phyloP scores from a whole-genome alignment of 83 land plant species.

The Diphasiastrum complanatum region DNA sequence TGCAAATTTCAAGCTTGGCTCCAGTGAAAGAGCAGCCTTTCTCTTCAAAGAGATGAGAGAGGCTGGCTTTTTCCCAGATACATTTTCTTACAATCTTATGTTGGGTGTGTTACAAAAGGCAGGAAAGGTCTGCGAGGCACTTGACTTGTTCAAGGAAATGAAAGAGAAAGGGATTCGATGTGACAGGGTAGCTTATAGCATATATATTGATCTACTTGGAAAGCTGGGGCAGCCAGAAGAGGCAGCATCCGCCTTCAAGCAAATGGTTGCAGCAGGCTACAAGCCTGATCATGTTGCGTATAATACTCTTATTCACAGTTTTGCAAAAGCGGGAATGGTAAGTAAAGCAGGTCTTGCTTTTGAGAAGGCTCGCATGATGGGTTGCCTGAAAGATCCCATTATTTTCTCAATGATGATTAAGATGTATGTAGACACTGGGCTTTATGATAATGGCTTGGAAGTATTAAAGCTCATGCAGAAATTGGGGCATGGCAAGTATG shows the following conservation, averaged over 20 bases:
- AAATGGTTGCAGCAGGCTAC: slow-evolving; percentile 32
- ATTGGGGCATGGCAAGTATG: slow-evolving; percentile 28
- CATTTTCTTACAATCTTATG: slow-evolving; percentile 5
- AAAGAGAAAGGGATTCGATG: slow-evolving; percentile 4
- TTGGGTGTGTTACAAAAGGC: slow-evolving; percentile 16
- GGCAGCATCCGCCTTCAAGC: slow-evolving; percentile 43
- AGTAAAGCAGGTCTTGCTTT: slow-evolving; percentile 36
- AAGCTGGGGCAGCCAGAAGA: slow-evolving; percentile 37
- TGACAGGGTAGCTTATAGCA: slow-evolving; percentile 28
- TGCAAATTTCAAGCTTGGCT: slow-evolving; percentile 8
- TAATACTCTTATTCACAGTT: slow-evolving; percentile 48
- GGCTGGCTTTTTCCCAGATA: slow-evolving; percentile 2
- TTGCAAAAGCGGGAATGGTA: slow-evolving; percentile 43
- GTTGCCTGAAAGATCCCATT: slow-evolving; percentile 39
- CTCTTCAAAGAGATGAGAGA: slow-evolving; percentile 1
- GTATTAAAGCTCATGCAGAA: slow-evolving; percentile 39
- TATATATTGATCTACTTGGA: slow-evolving; percentile 49
- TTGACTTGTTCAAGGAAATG: slow-evolving; percentile 20
- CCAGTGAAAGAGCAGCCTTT: not conserved
- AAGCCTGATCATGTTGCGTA: slow-evolving; percentile 32
- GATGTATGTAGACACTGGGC: slow-evolving; percentile 48
- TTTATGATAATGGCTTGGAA: slow-evolving; percentile 41
- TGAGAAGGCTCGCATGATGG: slow-evolving; percentile 36
- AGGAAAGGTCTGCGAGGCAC: slow-evolving; percentile 9
- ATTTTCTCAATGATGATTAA: slow-evolving; percentile 45